phyloP scores from a whole-genome alignment of 441 rosid genomes.

The Manihot esculenta region DNA sequence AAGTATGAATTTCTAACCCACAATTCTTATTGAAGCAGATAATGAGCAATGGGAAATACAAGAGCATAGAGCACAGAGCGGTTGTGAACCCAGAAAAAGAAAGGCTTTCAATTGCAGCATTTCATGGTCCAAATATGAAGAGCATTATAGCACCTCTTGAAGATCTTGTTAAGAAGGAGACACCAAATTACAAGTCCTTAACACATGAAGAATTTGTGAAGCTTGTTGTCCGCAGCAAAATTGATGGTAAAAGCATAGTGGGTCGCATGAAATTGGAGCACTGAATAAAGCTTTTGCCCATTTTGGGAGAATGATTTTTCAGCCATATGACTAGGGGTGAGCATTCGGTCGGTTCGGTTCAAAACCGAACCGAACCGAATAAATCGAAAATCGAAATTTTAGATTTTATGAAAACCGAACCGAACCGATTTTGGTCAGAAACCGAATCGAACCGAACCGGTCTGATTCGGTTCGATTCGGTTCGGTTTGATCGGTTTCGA shows the following conservation, averaged over 20 bases:
- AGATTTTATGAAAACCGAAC: too few relatives aligned
- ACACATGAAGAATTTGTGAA: conserved; percentile 20
- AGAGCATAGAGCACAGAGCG: conserved; percentile 86
- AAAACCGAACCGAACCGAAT: too few relatives aligned
- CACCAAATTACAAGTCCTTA: conserved; percentile 24
- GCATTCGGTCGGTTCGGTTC: too few relatives aligned
- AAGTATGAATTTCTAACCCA: too few relatives aligned
- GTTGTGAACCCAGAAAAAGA: conserved; percentile 59
- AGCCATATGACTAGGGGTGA: too few relatives aligned
- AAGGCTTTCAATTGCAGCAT: conserved; percentile 69
- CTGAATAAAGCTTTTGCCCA: not conserved
- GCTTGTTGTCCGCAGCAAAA: conserved; percentile 27
- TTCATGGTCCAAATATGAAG: conserved; percentile 70
- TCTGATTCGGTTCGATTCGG: too few relatives aligned
- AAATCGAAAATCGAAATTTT: too few relatives aligned
- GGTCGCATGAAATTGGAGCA: conserved; percentile 9
- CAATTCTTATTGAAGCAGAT: conserved; percentile 33
- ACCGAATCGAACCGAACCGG: too few relatives aligned
- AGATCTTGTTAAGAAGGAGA: conserved; percentile 36
- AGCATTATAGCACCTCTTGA: conserved; percentile 52
- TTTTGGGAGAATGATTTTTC: too few relatives aligned
- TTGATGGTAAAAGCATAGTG: conserved; percentile 34
- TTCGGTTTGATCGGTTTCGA: too few relatives aligned
- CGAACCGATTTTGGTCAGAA: too few relatives aligned
- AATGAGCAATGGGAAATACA: conserved; percentile 66